phyloP scores from a whole-genome alignment of 768 basidiomycete species.

The Paxillus ammoniavirescens region DNA sequence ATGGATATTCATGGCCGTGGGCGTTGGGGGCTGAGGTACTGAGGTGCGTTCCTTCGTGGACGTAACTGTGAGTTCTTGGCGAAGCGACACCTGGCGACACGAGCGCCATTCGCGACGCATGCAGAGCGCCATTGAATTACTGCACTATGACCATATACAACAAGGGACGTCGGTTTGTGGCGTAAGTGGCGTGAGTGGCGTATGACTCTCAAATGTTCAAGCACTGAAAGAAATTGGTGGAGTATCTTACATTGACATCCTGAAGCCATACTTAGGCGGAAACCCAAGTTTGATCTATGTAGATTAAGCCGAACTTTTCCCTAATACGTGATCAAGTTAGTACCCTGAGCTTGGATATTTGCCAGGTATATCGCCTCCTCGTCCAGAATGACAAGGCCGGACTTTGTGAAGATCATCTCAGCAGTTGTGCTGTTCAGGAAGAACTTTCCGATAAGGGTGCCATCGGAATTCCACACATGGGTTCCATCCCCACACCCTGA shows the following conservation, averaged over 20 bases:
- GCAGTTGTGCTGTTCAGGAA: slow-evolving; percentile 41
- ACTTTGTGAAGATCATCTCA: slow-evolving; percentile 41
- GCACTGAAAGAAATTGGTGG: too few species aligned
- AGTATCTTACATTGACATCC: neutral
- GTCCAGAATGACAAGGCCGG: slow-evolving; percentile 39
- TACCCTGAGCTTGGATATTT: slow-evolving; percentile 34
- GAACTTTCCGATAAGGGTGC: slow-evolving; percentile 63
- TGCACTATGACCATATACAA: too few species aligned
- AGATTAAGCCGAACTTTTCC: neutral
- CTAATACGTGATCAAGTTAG: slow-evolving; percentile 12
- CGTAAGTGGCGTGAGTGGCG: too few species aligned
- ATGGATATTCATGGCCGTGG: too few species aligned
- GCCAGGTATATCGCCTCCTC: slow-evolving; percentile 41
- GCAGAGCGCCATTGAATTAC: too few species aligned
- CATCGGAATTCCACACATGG: slow-evolving; percentile 58
- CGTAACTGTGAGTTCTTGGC: too few species aligned
- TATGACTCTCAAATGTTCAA: too few species aligned
- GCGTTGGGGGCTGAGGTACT: too few species aligned
- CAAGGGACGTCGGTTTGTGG: too few species aligned
- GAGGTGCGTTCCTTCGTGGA: too few species aligned
- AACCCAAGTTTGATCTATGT: neutral
- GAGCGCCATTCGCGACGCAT: too few species aligned
- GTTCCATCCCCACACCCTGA: slow-evolving; percentile 67
- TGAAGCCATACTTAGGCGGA: neutral
- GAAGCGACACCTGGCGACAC: too few species aligned